phyloP scores from a whole-genome alignment of 2,329 filamentous ascomycete genomes.

The Gnomoniopsis smithogilvyi region DNA sequence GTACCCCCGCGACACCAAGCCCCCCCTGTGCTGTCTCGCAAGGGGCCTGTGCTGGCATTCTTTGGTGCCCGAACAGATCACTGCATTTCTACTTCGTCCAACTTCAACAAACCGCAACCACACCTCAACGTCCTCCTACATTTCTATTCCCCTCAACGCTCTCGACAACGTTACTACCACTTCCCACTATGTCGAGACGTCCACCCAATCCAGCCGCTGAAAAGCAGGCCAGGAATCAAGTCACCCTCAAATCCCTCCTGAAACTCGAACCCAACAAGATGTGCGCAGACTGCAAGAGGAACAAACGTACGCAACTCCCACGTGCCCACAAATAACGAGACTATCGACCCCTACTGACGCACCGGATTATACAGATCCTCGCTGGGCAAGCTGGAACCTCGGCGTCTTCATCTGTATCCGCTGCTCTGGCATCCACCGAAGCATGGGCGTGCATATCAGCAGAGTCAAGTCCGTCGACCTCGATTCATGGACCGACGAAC shows the following conservation, averaged over 20 bases:
- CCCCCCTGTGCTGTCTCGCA: background rate
- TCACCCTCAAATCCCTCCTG: conserved; percentile 89
- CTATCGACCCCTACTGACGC: background rate
- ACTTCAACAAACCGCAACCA: background rate
- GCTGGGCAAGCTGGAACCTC: conserved; percentile 99
- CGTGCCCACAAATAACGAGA: background rate
- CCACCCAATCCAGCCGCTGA: conserved; percentile 75
- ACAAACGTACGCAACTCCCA: conserved; percentile 71
- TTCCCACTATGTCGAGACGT: conserved; percentile 69
- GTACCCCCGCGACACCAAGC: no score
- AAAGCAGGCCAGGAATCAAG: conserved; percentile 87
- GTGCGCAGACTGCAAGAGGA: conserved; percentile 97
- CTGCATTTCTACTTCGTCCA: background rate
- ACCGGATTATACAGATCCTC: conserved; percentile 64
- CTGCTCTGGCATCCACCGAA: conserved; percentile 96
- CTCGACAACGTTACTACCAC: conserved; percentile 2
- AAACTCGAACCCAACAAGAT: conserved; percentile 95
- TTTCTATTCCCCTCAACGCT: no score
- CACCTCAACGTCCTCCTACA: background rate
- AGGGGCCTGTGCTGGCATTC: background rate
- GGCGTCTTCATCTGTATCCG: conserved; percentile 97
- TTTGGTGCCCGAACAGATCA: background rate
- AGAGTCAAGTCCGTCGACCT: conserved; percentile 97
- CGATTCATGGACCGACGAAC: conserved; percentile 98
- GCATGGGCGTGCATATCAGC: conserved; percentile 98